Percentiles rank a stretch among this genome's conserved stretches.
These are phyloP conservation scores for Mucor velutinosus DNA, from an alignment of 371 early-diverging fungal species.

Conservation along the genomic window DNA sequence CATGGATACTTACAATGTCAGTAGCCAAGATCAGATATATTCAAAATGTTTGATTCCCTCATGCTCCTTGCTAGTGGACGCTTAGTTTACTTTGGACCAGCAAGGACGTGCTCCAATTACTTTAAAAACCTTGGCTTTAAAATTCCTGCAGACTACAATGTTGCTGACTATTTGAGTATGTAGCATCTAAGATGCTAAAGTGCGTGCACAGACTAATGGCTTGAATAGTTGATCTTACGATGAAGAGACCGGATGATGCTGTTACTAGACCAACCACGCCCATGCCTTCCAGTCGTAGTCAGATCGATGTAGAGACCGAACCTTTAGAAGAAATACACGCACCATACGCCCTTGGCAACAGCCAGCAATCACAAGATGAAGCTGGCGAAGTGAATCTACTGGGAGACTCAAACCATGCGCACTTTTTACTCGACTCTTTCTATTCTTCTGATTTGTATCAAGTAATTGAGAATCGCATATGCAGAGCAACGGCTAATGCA, in stretches of 20 bases:
- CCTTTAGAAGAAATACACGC: slow-evolving; percentile 13
- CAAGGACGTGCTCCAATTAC: slow-evolving; percentile 41
- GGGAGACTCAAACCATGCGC: slow-evolving; percentile 41
- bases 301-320: neutral
- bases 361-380: neutral
- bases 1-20: neutral
- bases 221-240: slow-evolving; percentile 44
- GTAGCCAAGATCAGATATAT: slow-evolving; percentile 82
- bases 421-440: slow-evolving; percentile 41
- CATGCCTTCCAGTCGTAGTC: neutral
- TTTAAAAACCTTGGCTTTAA: slow-evolving; percentile 63
- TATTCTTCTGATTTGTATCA: slow-evolving; percentile 25
- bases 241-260: slow-evolving; percentile 37
- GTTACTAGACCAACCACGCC: slow-evolving; percentile 12
- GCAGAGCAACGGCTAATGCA: slow-evolving; percentile 2
- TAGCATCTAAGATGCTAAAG: neutral
- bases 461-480: slow-evolving; percentile 22
- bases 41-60: slow-evolving; percentile 78
- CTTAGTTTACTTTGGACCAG: slow-evolving; percentile 65
- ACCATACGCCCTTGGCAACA: neutral
- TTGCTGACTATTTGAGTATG: slow-evolving; percentile 76
- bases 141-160: slow-evolving; percentile 78
- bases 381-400: slow-evolving; percentile 34
- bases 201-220: neutral
- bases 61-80: slow-evolving; percentile 74